Percentiles rank a stretch among this genome's conserved stretches.
These are phyloP conservation scores for Candida glaebosa DNA, from an alignment of 805 yeast genomes.

Conservation along the genomic window DNA sequence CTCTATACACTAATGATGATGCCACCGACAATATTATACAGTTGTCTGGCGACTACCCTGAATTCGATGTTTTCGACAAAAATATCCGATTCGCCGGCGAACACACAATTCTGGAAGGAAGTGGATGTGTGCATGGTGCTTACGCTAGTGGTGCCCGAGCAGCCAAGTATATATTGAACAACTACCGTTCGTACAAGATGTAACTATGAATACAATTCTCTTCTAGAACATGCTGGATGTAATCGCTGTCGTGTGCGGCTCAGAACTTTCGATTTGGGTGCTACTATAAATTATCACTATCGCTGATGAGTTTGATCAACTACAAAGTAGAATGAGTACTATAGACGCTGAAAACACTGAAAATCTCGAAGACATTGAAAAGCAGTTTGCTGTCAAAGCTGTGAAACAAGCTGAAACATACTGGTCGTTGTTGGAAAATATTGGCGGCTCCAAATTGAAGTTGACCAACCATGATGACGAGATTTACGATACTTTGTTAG, in stretches of 20 bases:
- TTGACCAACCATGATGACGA: constrained; percentile 72
- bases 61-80: constrained; percentile 33
- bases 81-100: constrained; percentile 85
- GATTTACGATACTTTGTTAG: constrained; percentile 55
- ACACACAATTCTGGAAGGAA: constrained; percentile 80
- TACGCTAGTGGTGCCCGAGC: constrained; percentile 71
- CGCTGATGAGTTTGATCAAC: background rate
- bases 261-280: too few relatives aligned
- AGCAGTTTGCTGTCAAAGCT: constrained; percentile 96
- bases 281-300: too few relatives aligned
- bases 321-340: constrained; percentile 1
- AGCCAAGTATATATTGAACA: constrained; percentile 34
- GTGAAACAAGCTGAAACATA: constrained; percentile 94
- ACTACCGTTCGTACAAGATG: constrained; percentile 1
- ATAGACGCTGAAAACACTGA: constrained; percentile 82
- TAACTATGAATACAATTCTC: too few relatives aligned
- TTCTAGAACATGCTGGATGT: too few relatives aligned
- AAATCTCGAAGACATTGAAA: constrained; percentile 85
- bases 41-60: constrained; percentile 43
- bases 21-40: constrained; percentile 61
- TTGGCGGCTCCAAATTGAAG: constrained; percentile 77
- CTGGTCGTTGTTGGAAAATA: constrained; percentile 72
- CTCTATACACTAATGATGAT: constrained; percentile 65
- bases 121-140: constrained; percentile 92
- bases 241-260: too few relatives aligned